Percentiles rank a stretch among this genome's conserved stretches.
phyloP scores from a whole-genome alignment of 805 yeast species.

The Metahyphopichia silvanorum region DNA sequence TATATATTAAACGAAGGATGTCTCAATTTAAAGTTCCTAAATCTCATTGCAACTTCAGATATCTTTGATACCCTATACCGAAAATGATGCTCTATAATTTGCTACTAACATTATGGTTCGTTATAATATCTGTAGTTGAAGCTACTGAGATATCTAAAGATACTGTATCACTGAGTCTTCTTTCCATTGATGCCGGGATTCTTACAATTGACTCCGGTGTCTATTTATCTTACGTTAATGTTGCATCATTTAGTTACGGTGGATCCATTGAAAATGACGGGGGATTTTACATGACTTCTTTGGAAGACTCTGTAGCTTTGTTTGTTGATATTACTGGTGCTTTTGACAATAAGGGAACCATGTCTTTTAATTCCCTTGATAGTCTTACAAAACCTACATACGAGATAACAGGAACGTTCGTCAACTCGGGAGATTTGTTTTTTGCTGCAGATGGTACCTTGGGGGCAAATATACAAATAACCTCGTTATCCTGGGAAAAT shows the following conservation, averaged over 20 bases:
- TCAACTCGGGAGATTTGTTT: conserved; percentile 15
- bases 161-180: neutral
- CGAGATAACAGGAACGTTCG: conserved; percentile 7
- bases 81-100: neutral
- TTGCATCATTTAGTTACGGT: conserved; percentile 5
- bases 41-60: no score
- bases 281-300: conserved; percentile 14
- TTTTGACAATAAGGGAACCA: conserved; percentile 4
- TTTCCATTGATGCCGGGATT: neutral
- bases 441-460: conserved; percentile 13
- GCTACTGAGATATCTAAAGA: neutral
- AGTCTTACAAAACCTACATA: conserved; percentile 11
- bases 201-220: conserved; percentile 8
- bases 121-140: no score
- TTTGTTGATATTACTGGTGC: neutral
- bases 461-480: conserved; percentile 12
- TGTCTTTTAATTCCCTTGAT: conserved; percentile 13
- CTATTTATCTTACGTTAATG: conserved; percentile 14
- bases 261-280: conserved; percentile 13
- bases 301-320: conserved; percentile 7
- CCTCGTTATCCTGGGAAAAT: conserved; percentile 7
- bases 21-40: neutral
- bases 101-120: neutral
- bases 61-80: no score
- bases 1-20: neutral